Evolutionary conservation across 1,284 basidiomycete species (phyloP).

Genomic region (Puccinia polysora): DNA sequence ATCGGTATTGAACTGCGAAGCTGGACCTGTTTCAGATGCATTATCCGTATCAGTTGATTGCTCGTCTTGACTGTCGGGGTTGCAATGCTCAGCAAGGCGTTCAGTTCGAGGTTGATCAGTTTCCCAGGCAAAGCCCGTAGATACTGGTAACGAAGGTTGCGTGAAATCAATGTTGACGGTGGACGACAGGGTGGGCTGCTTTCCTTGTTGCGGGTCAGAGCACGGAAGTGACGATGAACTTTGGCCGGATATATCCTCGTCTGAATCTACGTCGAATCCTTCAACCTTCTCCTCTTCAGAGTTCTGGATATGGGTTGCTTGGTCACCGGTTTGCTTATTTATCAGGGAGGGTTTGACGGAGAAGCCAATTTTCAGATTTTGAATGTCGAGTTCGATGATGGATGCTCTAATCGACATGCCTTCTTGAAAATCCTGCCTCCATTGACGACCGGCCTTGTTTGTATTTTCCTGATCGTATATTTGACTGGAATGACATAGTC

Average conservation of each 20-base stretch:
- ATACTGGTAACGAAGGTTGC: slow-evolving; percentile 20
- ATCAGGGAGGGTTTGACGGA: slow-evolving; percentile 67
- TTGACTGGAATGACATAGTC: slow-evolving; percentile 84
- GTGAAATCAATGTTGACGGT: slow-evolving; percentile 24
- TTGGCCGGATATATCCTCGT: background rate
- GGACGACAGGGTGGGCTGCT: background rate
- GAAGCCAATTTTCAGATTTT: slow-evolving; percentile 75
- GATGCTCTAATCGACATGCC: slow-evolving; percentile 80
- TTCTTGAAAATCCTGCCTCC: slow-evolving; percentile 67
- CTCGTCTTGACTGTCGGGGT: background rate
- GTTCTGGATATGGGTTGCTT: background rate
- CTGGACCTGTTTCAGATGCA: background rate
- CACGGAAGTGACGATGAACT: background rate
- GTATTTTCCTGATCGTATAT: slow-evolving; percentile 59
- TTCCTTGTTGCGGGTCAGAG: no score
- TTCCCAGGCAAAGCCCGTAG: slow-evolving; percentile 21
- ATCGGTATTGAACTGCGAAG: background rate
- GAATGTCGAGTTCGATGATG: slow-evolving; percentile 66
- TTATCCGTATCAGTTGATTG: background rate
- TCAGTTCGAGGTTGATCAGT: background rate
- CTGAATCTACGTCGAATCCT: background rate
- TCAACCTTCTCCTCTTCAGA: slow-evolving; percentile 10
- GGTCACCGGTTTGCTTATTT: background rate
- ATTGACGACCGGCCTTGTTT: slow-evolving; percentile 62
- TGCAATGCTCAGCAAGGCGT: background rate